Percentiles rank a stretch among this genome's conserved stretches.
Evolutionary conservation across 2,329 filamentous ascomycete genomes (phyloP).

Genomic region (Clarireedia sp.): DNA sequence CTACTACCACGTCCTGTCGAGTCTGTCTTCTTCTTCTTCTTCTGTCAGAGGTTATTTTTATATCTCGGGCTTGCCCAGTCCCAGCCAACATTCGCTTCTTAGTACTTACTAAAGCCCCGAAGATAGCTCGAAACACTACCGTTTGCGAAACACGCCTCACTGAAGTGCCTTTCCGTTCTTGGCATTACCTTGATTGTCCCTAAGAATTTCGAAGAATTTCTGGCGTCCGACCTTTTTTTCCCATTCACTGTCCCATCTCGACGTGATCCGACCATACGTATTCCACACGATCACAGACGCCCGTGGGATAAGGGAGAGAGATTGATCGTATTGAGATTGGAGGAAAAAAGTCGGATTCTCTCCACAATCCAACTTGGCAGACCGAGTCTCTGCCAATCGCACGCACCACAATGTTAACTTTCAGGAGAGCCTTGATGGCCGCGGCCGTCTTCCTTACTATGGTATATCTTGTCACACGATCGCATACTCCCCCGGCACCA

Average conservation of each 20-base stretch:
- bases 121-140: no score
- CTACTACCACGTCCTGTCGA: no score
- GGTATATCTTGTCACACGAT: constrained; percentile 60
- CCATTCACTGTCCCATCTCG: background rate
- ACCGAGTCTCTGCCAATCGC: constrained; percentile 12
- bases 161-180: constrained; percentile 3
- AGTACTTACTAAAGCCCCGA: no score
- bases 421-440: constrained; percentile 65
- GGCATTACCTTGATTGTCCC: background rate
- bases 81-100: no score
- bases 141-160: background rate
- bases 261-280: background rate
- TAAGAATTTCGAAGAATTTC: background rate
- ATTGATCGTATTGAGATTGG: background rate
- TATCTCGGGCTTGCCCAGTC: no score
- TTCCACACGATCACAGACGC: background rate
- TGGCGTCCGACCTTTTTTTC: background rate
- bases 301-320: background rate
- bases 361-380: background rate
- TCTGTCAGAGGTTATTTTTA: no score
- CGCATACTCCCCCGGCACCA: constrained; percentile 35
- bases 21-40: no score
- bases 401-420: constrained; percentile 60
- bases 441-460: constrained; percentile 62
- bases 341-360: no score